A percentile compares a stretch with the other conserved stretches of the same genome.
Evolutionary conservation across 192 early-diverging fungal genomes (phyloP).

Genomic region (Thamnidium elegans): DNA sequence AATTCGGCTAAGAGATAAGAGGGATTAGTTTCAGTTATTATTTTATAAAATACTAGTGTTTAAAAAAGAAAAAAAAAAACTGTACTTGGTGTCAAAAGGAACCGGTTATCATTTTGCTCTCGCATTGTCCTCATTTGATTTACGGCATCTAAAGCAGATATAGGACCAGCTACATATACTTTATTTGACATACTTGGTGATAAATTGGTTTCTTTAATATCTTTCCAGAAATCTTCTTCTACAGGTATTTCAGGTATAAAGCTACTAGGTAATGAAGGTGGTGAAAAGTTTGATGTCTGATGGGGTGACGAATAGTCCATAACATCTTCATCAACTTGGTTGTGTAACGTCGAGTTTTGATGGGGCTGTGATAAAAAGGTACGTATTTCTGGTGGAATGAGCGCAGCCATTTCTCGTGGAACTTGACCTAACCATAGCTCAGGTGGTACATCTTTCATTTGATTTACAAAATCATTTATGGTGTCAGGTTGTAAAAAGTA

Average conservation of each 20-base stretch:
- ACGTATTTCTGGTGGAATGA: constrained; percentile 12
- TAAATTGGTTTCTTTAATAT: neutral
- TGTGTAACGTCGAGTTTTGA: neutral
- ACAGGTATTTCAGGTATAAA: neutral
- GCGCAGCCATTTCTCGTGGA: constrained; percentile 2
- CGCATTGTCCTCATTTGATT: constrained; percentile 9
- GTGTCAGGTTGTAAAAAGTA: constrained; percentile 11
- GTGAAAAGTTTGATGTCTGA: neutral
- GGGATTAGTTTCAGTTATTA: neutral
- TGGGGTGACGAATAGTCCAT: neutral
- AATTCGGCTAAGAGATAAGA: constrained; percentile 16
- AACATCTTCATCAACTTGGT: neutral
- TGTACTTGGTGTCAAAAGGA: constrained; percentile 29
- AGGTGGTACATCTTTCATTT: constrained; percentile 5
- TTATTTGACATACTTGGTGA: neutral
- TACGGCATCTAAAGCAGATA: constrained; percentile 27
- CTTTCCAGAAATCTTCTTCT: constrained; percentile 10
- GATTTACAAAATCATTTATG: neutral
- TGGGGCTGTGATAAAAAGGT: neutral
- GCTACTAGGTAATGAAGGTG: neutral
- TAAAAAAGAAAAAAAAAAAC: neutral
- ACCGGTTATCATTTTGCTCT: neutral
- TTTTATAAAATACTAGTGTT: neutral
- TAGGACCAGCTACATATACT: constrained; percentile 14
- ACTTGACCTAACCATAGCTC: constrained; percentile 5